These are phyloP conservation scores for Iris pallida DNA, from an alignment of 116 monocot genomes.

Conservation along the genomic window DNA sequence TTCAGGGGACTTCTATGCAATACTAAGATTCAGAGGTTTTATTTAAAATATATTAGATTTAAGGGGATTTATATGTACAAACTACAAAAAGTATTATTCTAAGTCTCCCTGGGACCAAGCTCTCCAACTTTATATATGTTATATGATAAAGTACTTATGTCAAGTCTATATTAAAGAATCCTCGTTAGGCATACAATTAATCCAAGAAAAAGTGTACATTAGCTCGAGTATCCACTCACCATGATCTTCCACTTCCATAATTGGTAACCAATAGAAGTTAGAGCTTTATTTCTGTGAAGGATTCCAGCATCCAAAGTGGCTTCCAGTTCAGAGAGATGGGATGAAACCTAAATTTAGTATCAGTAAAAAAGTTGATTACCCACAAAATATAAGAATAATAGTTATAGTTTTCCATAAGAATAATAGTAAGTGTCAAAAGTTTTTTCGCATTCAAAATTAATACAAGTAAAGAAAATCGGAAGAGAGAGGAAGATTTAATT, in stretches of 20 bases:
- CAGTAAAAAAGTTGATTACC: background rate
- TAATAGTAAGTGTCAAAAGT: no score
- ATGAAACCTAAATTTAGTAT: constrained; percentile 27
- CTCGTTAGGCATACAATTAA: background rate
- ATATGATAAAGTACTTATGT: background rate
- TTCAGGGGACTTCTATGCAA: no score
- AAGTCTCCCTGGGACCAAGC: no score
- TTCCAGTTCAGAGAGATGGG: constrained; percentile 90
- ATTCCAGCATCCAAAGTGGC: constrained; percentile 90
- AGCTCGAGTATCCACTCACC: constrained; percentile 37
- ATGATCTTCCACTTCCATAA: constrained; percentile 73
- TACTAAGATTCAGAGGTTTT: no score
- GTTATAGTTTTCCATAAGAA: background rate
- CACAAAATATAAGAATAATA: background rate
- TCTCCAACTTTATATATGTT: background rate
- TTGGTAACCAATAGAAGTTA: constrained; percentile 70
- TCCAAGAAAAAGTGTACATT: background rate
- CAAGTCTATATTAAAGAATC: background rate
- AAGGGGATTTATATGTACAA: no score
- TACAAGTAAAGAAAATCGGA: no score
- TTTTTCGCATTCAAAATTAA: no score
- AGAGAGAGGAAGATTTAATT: no score
- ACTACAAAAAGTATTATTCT: no score
- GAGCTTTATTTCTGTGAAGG: constrained; percentile 81
- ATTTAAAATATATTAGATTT: no score